These are phyloP conservation scores for Trichoderma pleuroti DNA, from an alignment of 2,329 filamentous ascomycete genomes.

Conservation along the genomic window DNA sequence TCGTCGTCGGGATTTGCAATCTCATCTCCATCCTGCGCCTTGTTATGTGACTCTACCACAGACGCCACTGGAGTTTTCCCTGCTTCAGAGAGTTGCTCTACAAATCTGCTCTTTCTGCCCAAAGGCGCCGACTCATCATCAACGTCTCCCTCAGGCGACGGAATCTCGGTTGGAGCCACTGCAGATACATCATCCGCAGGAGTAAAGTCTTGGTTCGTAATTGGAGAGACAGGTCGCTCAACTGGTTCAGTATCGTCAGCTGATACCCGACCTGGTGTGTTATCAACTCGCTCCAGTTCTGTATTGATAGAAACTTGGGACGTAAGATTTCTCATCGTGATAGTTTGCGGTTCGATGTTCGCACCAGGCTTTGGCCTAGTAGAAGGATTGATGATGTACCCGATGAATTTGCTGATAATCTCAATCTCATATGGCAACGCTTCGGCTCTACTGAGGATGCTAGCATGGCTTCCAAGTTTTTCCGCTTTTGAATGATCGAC, in stretches of 20 bases:
- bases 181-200: neutral
- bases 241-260: neutral
- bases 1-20: neutral
- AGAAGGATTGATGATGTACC: neutral
- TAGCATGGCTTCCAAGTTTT: neutral
- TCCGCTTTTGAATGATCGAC: neutral
- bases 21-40: neutral
- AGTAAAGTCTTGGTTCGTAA: neutral
- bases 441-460: neutral
- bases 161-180: neutral
- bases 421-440: neutral
- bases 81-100: conserved; percentile 11
- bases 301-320: neutral
- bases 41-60: neutral
- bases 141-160: neutral
- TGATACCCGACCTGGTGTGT: too few species aligned
- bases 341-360: neutral
- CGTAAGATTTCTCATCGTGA: neutral
- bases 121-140: neutral
- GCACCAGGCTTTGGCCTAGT: neutral
- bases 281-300: neutral
- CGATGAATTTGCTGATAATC: conserved; percentile 5
- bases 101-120: conserved; percentile 14
- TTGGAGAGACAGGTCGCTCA: neutral
- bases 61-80: neutral